Evolutionary conservation across 2,329 filamentous ascomycete species (phyloP), one percentile per base, ranked within the genome.

Genomic region (Ceratocystis albifundus): DNA sequence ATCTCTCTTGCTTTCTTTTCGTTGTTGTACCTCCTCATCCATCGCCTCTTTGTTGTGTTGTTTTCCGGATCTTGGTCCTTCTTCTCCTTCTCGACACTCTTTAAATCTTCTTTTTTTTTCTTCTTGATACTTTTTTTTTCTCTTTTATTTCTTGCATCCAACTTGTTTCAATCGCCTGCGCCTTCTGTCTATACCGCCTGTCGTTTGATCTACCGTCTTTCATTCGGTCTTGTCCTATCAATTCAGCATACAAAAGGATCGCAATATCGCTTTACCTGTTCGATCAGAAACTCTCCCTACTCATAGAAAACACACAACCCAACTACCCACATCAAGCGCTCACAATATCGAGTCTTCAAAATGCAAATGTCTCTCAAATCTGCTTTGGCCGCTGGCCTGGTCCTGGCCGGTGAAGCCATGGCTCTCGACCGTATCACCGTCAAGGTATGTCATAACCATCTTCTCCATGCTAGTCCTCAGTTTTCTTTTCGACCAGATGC

Each of bases 341-440:
- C 44, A 12, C 3, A 12, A 15, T 41, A 41, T 41, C 36, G 10
- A 41, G 36, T 41, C 36, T 41, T 61, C 70, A 74, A 67, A 69
- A 77, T 77, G 75, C 70, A 36, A 65, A 67, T 67, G 15, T 66
- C 64, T 36, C 65, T 70, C 66, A 70, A 69, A 50, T 64, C 71
- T 32, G 65, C 68, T 59, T 65, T 76, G 68, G 72, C 76, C 55
- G 73, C 79, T 69, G 74, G 77, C 66, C 70, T 80, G 69, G 71
- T 77, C 68, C 76, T 76, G 69, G 73, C 77, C 65, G 74, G 76
- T 70, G 71, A 77, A 36, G 76, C 76, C 64, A 76, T 76, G 59
- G 76, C 78, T 68, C 74, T 83, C 32, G 76, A 85, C 70, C 80
- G 84, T 68, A 86, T 88, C 72, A 77, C 84, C 71, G 84, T 85